Evolutionary conservation across 2,329 filamentous ascomycete species (phyloP).

Genomic region (Berkeleyomyces rouxiae): DNA sequence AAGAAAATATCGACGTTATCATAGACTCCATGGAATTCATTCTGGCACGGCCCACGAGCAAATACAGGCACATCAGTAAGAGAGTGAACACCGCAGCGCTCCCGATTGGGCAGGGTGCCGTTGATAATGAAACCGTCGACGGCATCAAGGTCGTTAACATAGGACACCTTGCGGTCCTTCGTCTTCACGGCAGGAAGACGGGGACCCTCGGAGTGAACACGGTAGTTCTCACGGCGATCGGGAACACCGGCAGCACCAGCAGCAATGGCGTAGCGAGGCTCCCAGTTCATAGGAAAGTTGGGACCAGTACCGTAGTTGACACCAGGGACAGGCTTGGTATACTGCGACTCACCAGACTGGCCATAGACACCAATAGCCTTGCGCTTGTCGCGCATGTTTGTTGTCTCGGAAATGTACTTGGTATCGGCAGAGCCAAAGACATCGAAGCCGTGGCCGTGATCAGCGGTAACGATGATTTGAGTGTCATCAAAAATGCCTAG

Average conservation of each 20-base stretch:
- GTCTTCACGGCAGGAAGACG: slow-evolving; percentile 41
- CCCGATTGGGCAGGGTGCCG: slow-evolving; percentile 49
- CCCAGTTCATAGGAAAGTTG: slow-evolving; percentile 72
- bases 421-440: slow-evolving; percentile 74
- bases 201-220: slow-evolving; percentile 48
- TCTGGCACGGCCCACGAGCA: slow-evolving; percentile 62
- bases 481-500: slow-evolving; percentile 57
- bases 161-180: slow-evolving; percentile 30
- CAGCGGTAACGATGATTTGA: slow-evolving; percentile 65
- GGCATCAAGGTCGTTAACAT: slow-evolving; percentile 51
- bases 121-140: slow-evolving; percentile 55
- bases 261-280: slow-evolving; percentile 66
- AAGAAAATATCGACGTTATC: slow-evolving; percentile 60
- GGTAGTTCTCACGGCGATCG: slow-evolving; percentile 62
- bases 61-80: slow-evolving; percentile 67
- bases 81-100: slow-evolving; percentile 56
- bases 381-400: slow-evolving; percentile 54
- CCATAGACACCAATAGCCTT: slow-evolving; percentile 58
- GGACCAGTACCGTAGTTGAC: slow-evolving; percentile 55
- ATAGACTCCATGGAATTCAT: slow-evolving; percentile 55
- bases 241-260: slow-evolving; percentile 55
- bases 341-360: slow-evolving; percentile 59
- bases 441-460: slow-evolving; percentile 81
- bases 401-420: slow-evolving; percentile 51
- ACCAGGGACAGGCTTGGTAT: slow-evolving; percentile 40